Evolutionary conservation across 805 yeast species (phyloP).

Genomic region (Dipodascus geniculatus): DNA sequence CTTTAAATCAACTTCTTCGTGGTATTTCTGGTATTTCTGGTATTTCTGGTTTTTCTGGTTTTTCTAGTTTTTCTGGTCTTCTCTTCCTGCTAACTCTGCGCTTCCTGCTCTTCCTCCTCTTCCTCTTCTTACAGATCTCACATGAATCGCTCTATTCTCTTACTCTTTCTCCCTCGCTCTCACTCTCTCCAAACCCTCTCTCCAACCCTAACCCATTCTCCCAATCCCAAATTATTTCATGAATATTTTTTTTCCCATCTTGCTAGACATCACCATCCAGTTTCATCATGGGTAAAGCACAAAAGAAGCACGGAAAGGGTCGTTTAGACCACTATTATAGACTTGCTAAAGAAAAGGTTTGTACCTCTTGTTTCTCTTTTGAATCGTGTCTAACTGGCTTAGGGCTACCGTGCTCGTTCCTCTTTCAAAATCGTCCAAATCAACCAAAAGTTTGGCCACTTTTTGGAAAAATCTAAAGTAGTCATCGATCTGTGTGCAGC

Average conservation of each 20-base stretch:
- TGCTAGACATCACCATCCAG: neutral
- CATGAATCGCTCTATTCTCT: too few species aligned
- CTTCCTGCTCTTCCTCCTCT: too few species aligned
- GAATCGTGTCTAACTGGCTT: neutral
- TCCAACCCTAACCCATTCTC: slow-evolving; percentile 1
- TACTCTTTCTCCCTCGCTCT: too few species aligned
- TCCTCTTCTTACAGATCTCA: too few species aligned
- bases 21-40: too few species aligned
- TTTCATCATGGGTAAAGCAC: slow-evolving; percentile 71
- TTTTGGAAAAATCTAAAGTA: slow-evolving; percentile 85
- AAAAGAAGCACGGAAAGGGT: slow-evolving; percentile 94
- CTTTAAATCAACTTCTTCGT: too few species aligned
- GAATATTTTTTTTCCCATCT: neutral
- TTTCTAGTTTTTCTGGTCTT: too few species aligned
- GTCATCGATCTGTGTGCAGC: slow-evolving; percentile 98
- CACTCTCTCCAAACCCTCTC: too few species aligned
- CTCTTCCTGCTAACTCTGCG: too few species aligned
- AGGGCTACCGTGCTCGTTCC: slow-evolving; percentile 96
- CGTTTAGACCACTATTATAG: slow-evolving; percentile 96
- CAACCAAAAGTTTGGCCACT: slow-evolving; percentile 93
- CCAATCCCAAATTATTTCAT: neutral
- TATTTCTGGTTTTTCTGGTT: too few species aligned
- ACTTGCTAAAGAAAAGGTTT: slow-evolving; percentile 80
- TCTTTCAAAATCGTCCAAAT: slow-evolving; percentile 91
- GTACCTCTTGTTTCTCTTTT: neutral